Base-by-base conservation (phyloP, 192 early-diverging fungal species). In the Coemansia sp. region DNA sequence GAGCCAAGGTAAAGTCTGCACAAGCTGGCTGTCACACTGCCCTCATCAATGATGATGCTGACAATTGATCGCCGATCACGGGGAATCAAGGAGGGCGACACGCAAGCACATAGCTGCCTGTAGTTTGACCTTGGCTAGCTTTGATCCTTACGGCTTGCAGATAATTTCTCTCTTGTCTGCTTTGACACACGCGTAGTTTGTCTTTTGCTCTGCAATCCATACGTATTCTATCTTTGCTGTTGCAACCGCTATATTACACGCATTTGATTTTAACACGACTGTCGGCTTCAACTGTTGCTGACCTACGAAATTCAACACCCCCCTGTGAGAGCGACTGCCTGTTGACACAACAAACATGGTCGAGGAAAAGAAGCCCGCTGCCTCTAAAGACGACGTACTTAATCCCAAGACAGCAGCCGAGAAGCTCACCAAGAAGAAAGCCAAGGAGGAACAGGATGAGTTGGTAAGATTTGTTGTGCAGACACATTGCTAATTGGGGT, bases 381-480 rank as follows among this genome's bases (percentile, higher is more conserved):
- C 44, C 7, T 56, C 49, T 23, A 56, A 52, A 26, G 65, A 74
- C 58, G 76, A 79, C 50, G 69, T 73, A 60, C 73, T 75, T 55
- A 76, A 72, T 60, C 65, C 82, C 31, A 83, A 72, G 65, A 79
- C 73, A 0, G 73, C 73, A 22, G 58, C 76, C 12, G 73, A 83
- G 50, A 75, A 78, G 52, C 59, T 76, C 31, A 65, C 71, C 62
- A 74, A 82, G 61, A 79, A 83, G 57, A 82, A 82, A 34, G 68
- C 69, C 64, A 83, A 83, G 70, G 69, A 79, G 38, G 69, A 78
- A 65, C 54, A 61, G 69, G 82, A 83, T 56, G 82, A 83, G 68
- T 55, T 79, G 72, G 81, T 78, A 78, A 78, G 74, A 32, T 34
- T 62, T 48, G 38, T 44, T 44, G 38, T 54, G 26, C 5, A 54